These are phyloP conservation scores for Lepidopterella palustris DNA, from an alignment of 495 filamentous ascomycete genomes.

Conservation along the genomic window DNA sequence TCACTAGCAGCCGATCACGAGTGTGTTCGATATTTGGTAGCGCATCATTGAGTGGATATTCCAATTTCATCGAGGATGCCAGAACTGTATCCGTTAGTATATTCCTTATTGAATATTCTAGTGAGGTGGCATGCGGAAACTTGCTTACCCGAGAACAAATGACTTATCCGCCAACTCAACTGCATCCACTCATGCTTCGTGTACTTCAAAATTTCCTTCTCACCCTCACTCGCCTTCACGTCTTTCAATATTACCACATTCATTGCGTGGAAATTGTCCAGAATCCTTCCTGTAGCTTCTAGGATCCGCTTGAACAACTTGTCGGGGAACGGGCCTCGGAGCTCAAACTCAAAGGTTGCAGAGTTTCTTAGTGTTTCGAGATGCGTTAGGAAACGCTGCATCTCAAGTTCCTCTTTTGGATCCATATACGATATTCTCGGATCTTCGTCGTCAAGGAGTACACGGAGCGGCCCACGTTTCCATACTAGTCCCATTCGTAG, in stretches of 20 bases:
- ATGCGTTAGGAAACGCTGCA: slow-evolving; percentile 54
- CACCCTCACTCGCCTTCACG: slow-evolving; percentile 66
- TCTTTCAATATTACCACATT: slow-evolving; percentile 84
- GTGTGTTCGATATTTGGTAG: slow-evolving; percentile 74
- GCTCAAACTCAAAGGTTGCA: slow-evolving; percentile 73
- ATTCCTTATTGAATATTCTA: background rate
- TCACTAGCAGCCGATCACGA: slow-evolving; percentile 78
- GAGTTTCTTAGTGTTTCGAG: slow-evolving; percentile 68
- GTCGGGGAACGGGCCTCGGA: slow-evolving; percentile 76
- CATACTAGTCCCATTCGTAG: slow-evolving; percentile 92
- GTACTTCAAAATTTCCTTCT: slow-evolving; percentile 68
- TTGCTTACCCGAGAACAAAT: slow-evolving; percentile 71
- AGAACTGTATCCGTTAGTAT: slow-evolving; percentile 52
- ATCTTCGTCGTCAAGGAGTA: slow-evolving; percentile 49
- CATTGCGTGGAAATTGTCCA: slow-evolving; percentile 93
- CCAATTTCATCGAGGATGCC: slow-evolving; percentile 84
- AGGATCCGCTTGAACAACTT: slow-evolving; percentile 63
- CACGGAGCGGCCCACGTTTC: slow-evolving; percentile 86
- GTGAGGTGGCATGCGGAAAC: too few relatives aligned
- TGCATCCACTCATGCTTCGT: slow-evolving; percentile 73
- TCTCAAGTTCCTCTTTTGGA: slow-evolving; percentile 67
- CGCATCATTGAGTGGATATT: slow-evolving; percentile 84
- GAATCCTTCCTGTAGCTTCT: slow-evolving; percentile 68
- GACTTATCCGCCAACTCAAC: slow-evolving; percentile 79
- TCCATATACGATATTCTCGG: slow-evolving; percentile 58